Conservation (phyloP, 2,329 filamentous ascomycete genomes). For the Atkinsonella hypoxylon region DNA sequence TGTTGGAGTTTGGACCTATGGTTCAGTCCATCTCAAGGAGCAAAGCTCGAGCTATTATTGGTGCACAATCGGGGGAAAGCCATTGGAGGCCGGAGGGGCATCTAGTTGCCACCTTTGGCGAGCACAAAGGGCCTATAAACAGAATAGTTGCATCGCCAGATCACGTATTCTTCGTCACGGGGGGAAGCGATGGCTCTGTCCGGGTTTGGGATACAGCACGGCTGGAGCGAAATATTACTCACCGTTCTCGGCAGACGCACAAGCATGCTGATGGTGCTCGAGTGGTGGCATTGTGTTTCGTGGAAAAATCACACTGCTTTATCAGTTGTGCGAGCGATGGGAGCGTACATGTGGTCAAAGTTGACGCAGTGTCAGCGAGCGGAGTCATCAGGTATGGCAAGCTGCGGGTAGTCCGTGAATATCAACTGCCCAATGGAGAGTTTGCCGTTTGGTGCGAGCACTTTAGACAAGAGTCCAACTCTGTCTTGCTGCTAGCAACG, state of each 20-base stretch:
- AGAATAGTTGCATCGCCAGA: conserved; percentile 76
- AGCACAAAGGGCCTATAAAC: conserved; percentile 74
- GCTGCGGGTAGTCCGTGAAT: conserved; percentile 63
- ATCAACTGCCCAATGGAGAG: conserved; percentile 63
- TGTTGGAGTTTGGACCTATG: conserved; percentile 64
- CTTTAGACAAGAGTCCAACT: conserved; percentile 69
- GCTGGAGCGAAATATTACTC: conserved; percentile 81
- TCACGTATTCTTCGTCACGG: conserved; percentile 89
- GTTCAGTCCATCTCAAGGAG: conserved; percentile 55
- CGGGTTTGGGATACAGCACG: conserved; percentile 89
- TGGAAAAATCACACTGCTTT: conserved; percentile 90
- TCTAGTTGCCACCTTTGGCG: conserved; percentile 77
- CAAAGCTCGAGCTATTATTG: conserved; percentile 39
- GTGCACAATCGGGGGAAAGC: conserved; percentile 31
- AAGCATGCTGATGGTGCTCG: conserved; percentile 58
- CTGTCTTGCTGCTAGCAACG: conserved; percentile 77
- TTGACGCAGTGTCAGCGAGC: conserved; percentile 40
- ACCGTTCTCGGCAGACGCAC: conserved; percentile 78
- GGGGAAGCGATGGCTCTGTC: conserved; percentile 79
- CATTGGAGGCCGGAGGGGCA: conserved; percentile 73
- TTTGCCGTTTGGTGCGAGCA: conserved; percentile 86
- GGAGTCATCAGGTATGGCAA: conserved; percentile 64
- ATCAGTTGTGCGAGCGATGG: conserved; percentile 84
- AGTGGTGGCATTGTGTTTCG: conserved; percentile 75
- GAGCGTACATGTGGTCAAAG: conserved; percentile 77